Conservation (phyloP, 441 rosid genomes). For the Jatropha podagrica region DNA sequence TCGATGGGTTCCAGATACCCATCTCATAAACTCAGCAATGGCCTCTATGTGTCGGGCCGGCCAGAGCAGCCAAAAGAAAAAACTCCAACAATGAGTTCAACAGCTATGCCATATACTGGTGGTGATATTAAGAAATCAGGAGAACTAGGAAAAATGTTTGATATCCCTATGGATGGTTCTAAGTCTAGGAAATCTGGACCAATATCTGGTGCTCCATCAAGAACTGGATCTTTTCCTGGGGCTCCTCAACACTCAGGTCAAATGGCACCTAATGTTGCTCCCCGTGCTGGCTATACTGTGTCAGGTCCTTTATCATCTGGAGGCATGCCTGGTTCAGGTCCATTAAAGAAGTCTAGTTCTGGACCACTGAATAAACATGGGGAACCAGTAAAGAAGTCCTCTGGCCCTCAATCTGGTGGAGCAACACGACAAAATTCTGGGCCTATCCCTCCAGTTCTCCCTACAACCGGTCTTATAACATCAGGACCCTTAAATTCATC, state of each 20-base stretch:
- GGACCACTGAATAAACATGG: constrained; percentile 86
- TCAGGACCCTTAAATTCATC: constrained; percentile 56
- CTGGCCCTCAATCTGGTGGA: constrained; percentile 70
- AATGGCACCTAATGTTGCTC: constrained; percentile 35
- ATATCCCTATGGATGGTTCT: constrained; percentile 42
- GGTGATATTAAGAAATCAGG: constrained; percentile 61
- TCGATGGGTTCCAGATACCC: constrained; percentile 55
- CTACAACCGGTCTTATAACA: constrained; percentile 52
- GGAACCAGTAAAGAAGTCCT: constrained; percentile 69
- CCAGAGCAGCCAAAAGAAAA: constrained; percentile 59
- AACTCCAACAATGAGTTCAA: constrained; percentile 47
- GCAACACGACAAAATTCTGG: constrained; percentile 50
- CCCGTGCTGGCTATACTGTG: constrained; percentile 39
- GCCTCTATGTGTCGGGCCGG: constrained; percentile 57
- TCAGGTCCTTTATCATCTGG: constrained; percentile 54
- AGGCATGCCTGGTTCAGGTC: constrained; percentile 57
- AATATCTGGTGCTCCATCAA: constrained; percentile 39
- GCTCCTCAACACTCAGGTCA: constrained; percentile 45
- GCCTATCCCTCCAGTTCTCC: constrained; percentile 43
- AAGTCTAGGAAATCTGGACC: constrained; percentile 59
- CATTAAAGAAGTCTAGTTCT: constrained; percentile 72
- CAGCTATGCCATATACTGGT: constrained; percentile 51
- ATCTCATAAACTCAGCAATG: constrained; percentile 57
- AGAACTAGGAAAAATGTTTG: constrained; percentile 61
- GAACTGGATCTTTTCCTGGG: constrained; percentile 53